phyloP scores from a whole-genome alignment of 768 basidiomycete species.

The Porpolomopsis calyptriformis region DNA sequence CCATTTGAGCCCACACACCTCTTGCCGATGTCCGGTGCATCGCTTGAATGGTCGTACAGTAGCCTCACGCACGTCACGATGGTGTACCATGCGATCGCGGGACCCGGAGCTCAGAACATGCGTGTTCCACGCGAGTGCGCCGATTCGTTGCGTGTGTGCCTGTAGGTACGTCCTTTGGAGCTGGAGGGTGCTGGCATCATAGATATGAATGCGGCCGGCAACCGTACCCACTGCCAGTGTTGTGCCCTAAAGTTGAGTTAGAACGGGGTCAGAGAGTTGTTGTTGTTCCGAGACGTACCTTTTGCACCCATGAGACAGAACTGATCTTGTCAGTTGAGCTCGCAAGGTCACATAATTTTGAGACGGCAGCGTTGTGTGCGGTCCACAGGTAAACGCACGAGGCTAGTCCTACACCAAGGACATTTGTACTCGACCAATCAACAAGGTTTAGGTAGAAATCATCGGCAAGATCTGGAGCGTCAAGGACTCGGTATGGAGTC shows the following conservation, averaged over 20 bases:
- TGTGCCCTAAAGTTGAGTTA: slow-evolving; percentile 43
- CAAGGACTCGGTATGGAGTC: slow-evolving; percentile 93
- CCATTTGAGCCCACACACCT: slow-evolving; percentile 95
- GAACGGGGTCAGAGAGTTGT: background rate
- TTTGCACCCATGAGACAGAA: slow-evolving; percentile 90
- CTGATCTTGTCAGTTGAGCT: slow-evolving; percentile 66
- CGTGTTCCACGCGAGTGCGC: slow-evolving; percentile 89
- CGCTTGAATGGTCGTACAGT: slow-evolving; percentile 55
- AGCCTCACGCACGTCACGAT: slow-evolving; percentile 81
- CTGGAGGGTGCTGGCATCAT: slow-evolving; percentile 73
- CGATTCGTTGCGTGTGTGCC: slow-evolving; percentile 84
- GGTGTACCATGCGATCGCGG: slow-evolving; percentile 81
- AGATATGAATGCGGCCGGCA: slow-evolving; percentile 83
- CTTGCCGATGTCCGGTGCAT: slow-evolving; percentile 74
- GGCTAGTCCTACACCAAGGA: slow-evolving; percentile 87
- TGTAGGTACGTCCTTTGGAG: slow-evolving; percentile 71
- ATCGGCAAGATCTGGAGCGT: slow-evolving; percentile 94
- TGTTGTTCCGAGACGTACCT: slow-evolving; percentile 16
- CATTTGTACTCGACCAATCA: slow-evolving; percentile 93
- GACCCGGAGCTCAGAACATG: slow-evolving; percentile 84
- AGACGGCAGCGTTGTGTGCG: slow-evolving; percentile 85
- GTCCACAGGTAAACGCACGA: slow-evolving; percentile 96
- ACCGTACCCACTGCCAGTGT: slow-evolving; percentile 90
- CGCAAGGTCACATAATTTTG: slow-evolving; percentile 78
- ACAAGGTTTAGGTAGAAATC: slow-evolving; percentile 98